Conservation (phyloP, 169 alveolate species). For the Plasmodium inui region DNA sequence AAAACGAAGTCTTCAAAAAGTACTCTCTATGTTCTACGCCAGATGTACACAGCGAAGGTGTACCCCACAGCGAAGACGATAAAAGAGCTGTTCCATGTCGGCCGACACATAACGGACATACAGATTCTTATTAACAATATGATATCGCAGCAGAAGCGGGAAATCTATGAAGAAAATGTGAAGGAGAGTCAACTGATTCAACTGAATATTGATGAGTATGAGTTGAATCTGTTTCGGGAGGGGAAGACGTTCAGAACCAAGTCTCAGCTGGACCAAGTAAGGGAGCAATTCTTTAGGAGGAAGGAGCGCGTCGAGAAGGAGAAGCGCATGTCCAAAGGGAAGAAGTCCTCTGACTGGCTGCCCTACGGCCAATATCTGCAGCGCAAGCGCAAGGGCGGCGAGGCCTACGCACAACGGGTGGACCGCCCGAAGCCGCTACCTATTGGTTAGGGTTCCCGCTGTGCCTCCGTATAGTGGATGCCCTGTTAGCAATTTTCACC, state of each 20-base stretch:
- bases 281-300: slow-evolving; percentile 72
- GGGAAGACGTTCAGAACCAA: slow-evolving; percentile 45
- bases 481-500: too few relatives aligned
- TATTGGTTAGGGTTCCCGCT: background rate
- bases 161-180: slow-evolving; percentile 71
- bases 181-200: slow-evolving; percentile 80
- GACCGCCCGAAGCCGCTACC: slow-evolving; percentile 77
- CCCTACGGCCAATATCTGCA: slow-evolving; percentile 81
- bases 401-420: slow-evolving; percentile 77
- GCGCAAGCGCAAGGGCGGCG: slow-evolving; percentile 84
- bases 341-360: slow-evolving; percentile 77
- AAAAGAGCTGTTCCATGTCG: slow-evolving; percentile 83
- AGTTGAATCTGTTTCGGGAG: slow-evolving; percentile 69
- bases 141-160: slow-evolving; percentile 80
- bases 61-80: slow-evolving; percentile 87
- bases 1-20: slow-evolving; percentile 77
- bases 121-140: slow-evolving; percentile 81
- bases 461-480: too few relatives aligned
- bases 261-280: slow-evolving; percentile 60
- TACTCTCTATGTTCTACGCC: slow-evolving; percentile 79
- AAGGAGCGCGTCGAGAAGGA: slow-evolving; percentile 50
- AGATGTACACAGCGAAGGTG: slow-evolving; percentile 82
- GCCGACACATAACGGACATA: slow-evolving; percentile 85
- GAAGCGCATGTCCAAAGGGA: slow-evolving; percentile 41
- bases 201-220: slow-evolving; percentile 83